phyloP scores from a whole-genome alignment of 345 rosid genomes.

The sweet orange (Citrus sinensis) region DVS_A1.0 CM039166.1:18395001-18395500 shows the following conservation, averaged over 20 bases:
- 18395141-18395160: background rate
- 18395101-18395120: conserved; percentile 99
- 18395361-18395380: background rate
- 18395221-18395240: background rate
- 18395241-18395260: background rate
- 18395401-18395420: background rate
- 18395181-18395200: background rate
- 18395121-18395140: conserved; percentile 52
- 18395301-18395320: background rate
- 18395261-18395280: background rate
- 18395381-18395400: background rate
- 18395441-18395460: background rate
- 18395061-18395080: conserved; percentile 96
- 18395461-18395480: background rate
- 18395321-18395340: background rate
- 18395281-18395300: background rate
- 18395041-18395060: conserved; percentile 90
- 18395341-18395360: background rate
- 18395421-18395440: background rate
- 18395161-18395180: background rate
- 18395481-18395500: background rate
- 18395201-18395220: background rate
- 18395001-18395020: conserved; percentile 12
- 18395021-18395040: conserved; percentile 10
- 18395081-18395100: conserved; percentile 96